Percentiles rank a stretch among this genome's conserved stretches.
phyloP scores from a whole-genome alignment of 805 yeast genomes.

The Candida glaebosa region DNA sequence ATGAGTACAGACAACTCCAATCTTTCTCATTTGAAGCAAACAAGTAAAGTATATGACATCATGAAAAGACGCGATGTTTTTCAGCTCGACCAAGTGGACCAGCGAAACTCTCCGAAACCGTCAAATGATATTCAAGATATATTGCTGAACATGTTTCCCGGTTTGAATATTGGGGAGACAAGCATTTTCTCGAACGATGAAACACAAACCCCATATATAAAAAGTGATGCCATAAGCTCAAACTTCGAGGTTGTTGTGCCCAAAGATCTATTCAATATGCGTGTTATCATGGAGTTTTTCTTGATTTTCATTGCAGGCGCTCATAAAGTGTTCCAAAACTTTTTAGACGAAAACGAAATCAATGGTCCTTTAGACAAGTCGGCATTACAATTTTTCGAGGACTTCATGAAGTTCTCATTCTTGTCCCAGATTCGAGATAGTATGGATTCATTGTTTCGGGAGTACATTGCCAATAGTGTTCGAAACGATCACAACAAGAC shows the following conservation, averaged over 20 bases:
- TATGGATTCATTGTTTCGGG: constrained; percentile 50
- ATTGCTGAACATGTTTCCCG: constrained; percentile 69
- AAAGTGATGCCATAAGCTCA: constrained; percentile 52
- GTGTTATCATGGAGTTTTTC: constrained; percentile 71
- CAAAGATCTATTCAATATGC: constrained; percentile 74
- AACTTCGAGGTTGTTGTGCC: constrained; percentile 64
- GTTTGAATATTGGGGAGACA: constrained; percentile 31
- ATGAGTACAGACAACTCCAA: background rate
- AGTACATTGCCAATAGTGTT: constrained; percentile 22
- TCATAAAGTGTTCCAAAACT: constrained; percentile 23
- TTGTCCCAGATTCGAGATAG: constrained; percentile 61
- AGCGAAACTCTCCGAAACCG: constrained; percentile 17
- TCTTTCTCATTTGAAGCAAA: constrained; percentile 4
- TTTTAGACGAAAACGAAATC: constrained; percentile 9
- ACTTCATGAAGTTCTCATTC: constrained; percentile 62
- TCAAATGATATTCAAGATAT: constrained; percentile 29
- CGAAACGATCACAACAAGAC: constrained; percentile 3
- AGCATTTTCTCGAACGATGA: constrained; percentile 11
- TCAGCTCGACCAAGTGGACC: constrained; percentile 30
- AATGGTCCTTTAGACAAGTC: constrained; percentile 9
- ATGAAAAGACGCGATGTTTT: constrained; percentile 23
- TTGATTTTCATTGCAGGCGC: constrained; percentile 65
- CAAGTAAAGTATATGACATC: constrained; percentile 4
- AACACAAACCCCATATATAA: constrained; percentile 46
- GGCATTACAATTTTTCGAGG: constrained; percentile 48